Conservation (phyloP, 2,329 filamentous ascomycete species). For the Botryotinia convoluta region DNA sequence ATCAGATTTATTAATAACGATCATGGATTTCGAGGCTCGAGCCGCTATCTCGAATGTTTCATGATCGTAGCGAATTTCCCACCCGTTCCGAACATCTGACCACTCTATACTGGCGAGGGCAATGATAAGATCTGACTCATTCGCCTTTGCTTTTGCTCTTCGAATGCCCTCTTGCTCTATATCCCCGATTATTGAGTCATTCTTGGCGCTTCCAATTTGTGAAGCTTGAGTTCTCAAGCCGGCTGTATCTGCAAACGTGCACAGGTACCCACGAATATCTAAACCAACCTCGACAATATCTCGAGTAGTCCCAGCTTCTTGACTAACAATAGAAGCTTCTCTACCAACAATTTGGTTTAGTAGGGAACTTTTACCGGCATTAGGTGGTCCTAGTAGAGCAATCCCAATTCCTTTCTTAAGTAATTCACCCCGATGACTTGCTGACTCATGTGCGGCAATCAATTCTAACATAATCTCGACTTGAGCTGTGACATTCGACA, state of each 20-base stretch:
- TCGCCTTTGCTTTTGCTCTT: constrained; percentile 75
- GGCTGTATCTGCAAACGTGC: constrained; percentile 93
- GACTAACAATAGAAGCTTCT: constrained; percentile 92
- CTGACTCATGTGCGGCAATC: constrained; percentile 68
- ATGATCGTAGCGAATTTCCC: constrained; percentile 51
- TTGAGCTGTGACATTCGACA: constrained; percentile 65
- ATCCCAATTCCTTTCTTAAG: constrained; percentile 82
- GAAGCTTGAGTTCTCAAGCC: constrained; percentile 63
- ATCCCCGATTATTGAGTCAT: constrained; percentile 55
- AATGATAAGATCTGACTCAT: constrained; percentile 81
- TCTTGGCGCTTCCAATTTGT: constrained; percentile 9
- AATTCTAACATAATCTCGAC: constrained; percentile 59
- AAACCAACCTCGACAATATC: constrained; percentile 91
- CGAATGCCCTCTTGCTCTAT: constrained; percentile 90
- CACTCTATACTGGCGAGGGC: constrained; percentile 73
- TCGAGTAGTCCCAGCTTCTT: constrained; percentile 87
- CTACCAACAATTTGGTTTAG: constrained; percentile 87
- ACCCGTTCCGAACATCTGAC: constrained; percentile 38
- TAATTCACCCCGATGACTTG: constrained; percentile 78
- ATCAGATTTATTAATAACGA: constrained; percentile 65
- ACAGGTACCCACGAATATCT: constrained; percentile 85
- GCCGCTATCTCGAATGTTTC: constrained; percentile 56
- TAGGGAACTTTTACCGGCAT: constrained; percentile 91
- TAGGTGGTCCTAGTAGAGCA: constrained; percentile 85
- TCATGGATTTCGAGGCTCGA: constrained; percentile 48